These are phyloP conservation scores for Aspergillus tanneri DNA, from an alignment of 2,329 filamentous ascomycete species.

Conservation along the genomic window DNA sequence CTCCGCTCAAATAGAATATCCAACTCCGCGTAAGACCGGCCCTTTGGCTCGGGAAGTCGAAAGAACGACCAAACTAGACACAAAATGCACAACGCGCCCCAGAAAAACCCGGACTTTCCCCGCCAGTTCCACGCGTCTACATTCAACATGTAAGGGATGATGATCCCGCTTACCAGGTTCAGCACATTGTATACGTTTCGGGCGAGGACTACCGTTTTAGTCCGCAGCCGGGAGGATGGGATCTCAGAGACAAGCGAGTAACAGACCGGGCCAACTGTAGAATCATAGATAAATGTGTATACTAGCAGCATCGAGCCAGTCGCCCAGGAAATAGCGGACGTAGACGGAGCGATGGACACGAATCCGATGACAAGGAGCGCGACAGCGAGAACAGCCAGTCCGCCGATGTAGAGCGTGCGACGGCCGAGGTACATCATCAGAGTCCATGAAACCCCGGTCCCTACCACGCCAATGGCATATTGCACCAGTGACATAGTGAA, in stretches of 20 bases:
- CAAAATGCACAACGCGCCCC: slow-evolving; percentile 70
- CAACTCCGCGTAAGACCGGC: slow-evolving; percentile 76
- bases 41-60: slow-evolving; percentile 71
- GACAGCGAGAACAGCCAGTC: slow-evolving; percentile 20
- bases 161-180: slow-evolving; percentile 58
- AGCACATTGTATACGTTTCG: slow-evolving; percentile 43
- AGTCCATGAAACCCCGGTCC: slow-evolving; percentile 53
- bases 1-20: slow-evolving; percentile 74
- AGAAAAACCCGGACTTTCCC: slow-evolving; percentile 80
- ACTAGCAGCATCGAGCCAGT: slow-evolving; percentile 52
- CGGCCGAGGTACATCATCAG: slow-evolving; percentile 40
- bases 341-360: slow-evolving; percentile 18
- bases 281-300: slow-evolving; percentile 56
- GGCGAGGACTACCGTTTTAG: slow-evolving; percentile 56
- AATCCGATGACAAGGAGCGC: slow-evolving; percentile 29
- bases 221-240: slow-evolving; percentile 54
- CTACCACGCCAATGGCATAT: slow-evolving; percentile 59
- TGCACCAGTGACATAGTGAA: slow-evolving; percentile 51
- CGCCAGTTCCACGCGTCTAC: slow-evolving; percentile 78
- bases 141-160: slow-evolving; percentile 88
- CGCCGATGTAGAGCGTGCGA: slow-evolving; percentile 40
- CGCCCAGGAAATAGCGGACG: slow-evolving; percentile 33
- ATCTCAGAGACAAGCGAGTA: slow-evolving; percentile 56
- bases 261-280: slow-evolving; percentile 55
- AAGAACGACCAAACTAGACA: slow-evolving; percentile 77